Evolutionary conservation across 1,284 basidiomycete species (phyloP).

Genomic region (Leccinum pachyderme): DNA sequence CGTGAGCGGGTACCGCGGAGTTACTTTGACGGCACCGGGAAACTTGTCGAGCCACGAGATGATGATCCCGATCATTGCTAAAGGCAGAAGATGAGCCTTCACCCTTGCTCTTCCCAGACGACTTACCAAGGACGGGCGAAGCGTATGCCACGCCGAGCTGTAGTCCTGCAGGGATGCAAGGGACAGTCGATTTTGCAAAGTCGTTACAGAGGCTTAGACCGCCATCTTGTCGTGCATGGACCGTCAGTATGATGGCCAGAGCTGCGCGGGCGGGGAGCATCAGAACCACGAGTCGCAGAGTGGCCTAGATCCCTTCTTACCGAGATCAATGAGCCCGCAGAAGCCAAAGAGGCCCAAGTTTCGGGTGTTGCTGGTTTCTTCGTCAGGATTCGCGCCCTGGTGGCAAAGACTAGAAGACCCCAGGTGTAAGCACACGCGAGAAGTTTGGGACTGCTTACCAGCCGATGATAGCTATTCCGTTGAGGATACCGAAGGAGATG

Average conservation of each 20-base stretch:
- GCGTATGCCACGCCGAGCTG: slow-evolving; percentile 25
- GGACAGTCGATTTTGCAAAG: slow-evolving; percentile 11
- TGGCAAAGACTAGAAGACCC: slow-evolving; percentile 14
- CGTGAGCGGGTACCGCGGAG: slow-evolving; percentile 25
- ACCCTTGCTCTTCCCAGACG: not conserved
- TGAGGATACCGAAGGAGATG: slow-evolving; percentile 12
- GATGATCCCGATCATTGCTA: slow-evolving; percentile 25
- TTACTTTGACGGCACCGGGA: slow-evolving; percentile 27
- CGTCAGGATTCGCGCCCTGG: slow-evolving; percentile 9
- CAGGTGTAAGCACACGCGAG: not conserved
- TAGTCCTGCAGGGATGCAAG: slow-evolving; percentile 16
- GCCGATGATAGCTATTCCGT: slow-evolving; percentile 13
- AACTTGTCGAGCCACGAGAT: slow-evolving; percentile 30
- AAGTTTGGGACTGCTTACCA: slow-evolving; percentile 18
- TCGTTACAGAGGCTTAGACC: slow-evolving; percentile 21
- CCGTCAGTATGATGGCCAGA: slow-evolving; percentile 17
- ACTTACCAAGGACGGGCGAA: slow-evolving; percentile 19
- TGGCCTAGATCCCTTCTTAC: slow-evolving; percentile 10
- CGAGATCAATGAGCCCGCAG: slow-evolving; percentile 18
- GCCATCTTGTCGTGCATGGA: slow-evolving; percentile 13
- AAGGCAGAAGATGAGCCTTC: not conserved
- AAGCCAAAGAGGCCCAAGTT: slow-evolving; percentile 23
- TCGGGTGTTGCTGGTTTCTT: slow-evolving; percentile 23
- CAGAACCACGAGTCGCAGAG: not conserved
- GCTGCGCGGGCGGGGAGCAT: slow-evolving; percentile 9